phyloP scores from a whole-genome alignment of 2,329 filamentous ascomycete species.

The Paraphaeosphaeria sporulosa region DNA sequence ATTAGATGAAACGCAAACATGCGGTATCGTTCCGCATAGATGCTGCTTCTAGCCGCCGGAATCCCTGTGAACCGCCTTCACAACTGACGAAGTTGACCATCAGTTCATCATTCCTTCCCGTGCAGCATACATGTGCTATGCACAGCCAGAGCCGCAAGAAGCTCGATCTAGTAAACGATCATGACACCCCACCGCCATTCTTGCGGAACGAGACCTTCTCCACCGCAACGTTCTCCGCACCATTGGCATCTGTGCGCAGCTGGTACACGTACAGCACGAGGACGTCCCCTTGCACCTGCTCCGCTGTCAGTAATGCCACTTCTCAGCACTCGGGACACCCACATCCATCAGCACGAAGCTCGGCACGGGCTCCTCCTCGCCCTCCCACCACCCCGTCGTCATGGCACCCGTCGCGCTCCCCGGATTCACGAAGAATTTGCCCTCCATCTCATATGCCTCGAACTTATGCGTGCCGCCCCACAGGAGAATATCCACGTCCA shows the following conservation, averaged over 20 bases:
- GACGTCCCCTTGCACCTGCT: conserved; percentile 91
- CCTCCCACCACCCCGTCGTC: conserved; percentile 66
- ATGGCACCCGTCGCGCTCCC: conserved; percentile 73
- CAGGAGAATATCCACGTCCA: conserved; percentile 74
- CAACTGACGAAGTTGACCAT: conserved; percentile 17
- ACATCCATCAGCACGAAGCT: conserved; percentile 99
- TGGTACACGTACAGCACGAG: conserved; percentile 93
- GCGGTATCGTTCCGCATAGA: conserved; percentile 17
- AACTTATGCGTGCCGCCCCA: conserved; percentile 76
- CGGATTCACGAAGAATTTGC: conserved; percentile 75
- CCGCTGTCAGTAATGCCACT: conserved; percentile 25
- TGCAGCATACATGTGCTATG: conserved; percentile 15
- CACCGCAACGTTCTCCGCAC: conserved; percentile 61
- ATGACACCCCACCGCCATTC: conserved; percentile 52
- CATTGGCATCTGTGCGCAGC: conserved; percentile 60
- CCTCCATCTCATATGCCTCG: conserved; percentile 75
- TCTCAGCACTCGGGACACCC: conserved; percentile 53
- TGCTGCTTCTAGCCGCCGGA: conserved; percentile 30
- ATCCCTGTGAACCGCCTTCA: conserved; percentile 26
- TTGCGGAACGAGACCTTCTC: conserved; percentile 66
- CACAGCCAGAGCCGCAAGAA: conserved; percentile 18
- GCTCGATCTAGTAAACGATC: conserved; percentile 22
- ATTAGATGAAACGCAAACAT: conserved; percentile 14
- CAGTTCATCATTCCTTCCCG: not conserved
- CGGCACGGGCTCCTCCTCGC: conserved; percentile 73